Base-by-base conservation (phyloP, 768 basidiomycete genomes). In the Boletus pseudo-olivaceus region DNA sequence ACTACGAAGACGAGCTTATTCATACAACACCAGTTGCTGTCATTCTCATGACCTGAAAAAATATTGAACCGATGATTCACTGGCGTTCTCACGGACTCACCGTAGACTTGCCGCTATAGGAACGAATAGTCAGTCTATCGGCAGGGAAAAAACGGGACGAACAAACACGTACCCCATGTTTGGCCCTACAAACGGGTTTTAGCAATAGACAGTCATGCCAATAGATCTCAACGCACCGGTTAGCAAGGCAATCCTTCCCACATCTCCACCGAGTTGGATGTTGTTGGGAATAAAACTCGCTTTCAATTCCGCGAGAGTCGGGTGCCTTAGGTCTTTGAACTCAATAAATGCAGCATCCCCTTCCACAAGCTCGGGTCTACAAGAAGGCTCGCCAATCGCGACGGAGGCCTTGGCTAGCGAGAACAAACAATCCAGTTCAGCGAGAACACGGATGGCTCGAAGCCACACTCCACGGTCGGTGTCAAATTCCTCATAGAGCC, bases 361-460 rank as follows among this genome's bases (percentile, higher is more conserved):
- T 53, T 93, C 89, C 17, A 95, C 80, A 53, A 99, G 85, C 62
- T 87, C 83, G 1, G 97, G 97, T 55, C 97, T 76, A 65, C 97
- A 98, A n/a, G 83, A 80, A 4, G 97, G 97, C 70, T 97, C 93
- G 41, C 93, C 95, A 39, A 99, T 80, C 9, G 90, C 89, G n/a
- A 73, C 69, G 1, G 94, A 97, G 1, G 93, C 81, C 69, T 92
- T 95, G 5, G 96, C 90, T 44, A 98, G 73, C 60, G 91, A 92
- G 68, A 96, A 84, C 20, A 99, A 74, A 69, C 97, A 99, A 69
- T 99, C 97, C n/a, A 99, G 78, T 73, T 99, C 95, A 7, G 97
- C 88, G 47, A 96, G 80, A 15, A 92, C 85, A 35, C 91, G 83
- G 57, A 94, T 79, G 11, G 87, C 83, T n/a, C 85, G 82, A 64